Evolutionary conservation across 352 stramenopile species (phyloP).

Genomic region (Globisporangium cederbergense): DNA sequence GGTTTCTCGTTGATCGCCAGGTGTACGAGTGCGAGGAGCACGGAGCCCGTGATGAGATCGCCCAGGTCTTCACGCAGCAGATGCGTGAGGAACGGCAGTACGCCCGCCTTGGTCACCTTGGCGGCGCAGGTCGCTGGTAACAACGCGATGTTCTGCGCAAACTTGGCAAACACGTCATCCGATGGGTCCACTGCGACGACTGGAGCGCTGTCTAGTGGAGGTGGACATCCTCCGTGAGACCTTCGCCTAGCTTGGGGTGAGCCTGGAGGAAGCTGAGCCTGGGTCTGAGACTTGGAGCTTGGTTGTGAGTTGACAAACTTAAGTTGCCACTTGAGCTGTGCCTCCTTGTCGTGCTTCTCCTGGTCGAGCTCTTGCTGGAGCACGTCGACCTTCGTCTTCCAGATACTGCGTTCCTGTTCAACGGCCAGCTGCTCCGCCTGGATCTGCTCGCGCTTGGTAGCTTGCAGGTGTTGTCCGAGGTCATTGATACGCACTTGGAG

Average conservation of each 20-base stretch:
- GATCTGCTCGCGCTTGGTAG: slow-evolving; percentile 64
- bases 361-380: slow-evolving; percentile 50
- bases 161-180: slow-evolving; percentile 63
- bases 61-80: slow-evolving; percentile 51
- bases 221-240: background rate
- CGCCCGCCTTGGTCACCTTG: slow-evolving; percentile 44
- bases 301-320: slow-evolving; percentile 29
- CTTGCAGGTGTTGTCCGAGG: slow-evolving; percentile 46
- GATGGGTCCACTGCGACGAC: slow-evolving; percentile 24
- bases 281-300: slow-evolving; percentile 4
- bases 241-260: background rate
- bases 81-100: slow-evolving; percentile 61
- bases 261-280: background rate
- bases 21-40: slow-evolving; percentile 64
- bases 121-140: slow-evolving; percentile 43
- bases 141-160: slow-evolving; percentile 68
- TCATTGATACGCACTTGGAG: slow-evolving; percentile 56
- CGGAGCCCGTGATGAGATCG: slow-evolving; percentile 59
- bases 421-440: slow-evolving; percentile 43
- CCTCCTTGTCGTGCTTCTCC: slow-evolving; percentile 69
- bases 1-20: slow-evolving; percentile 55
- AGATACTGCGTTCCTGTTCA: slow-evolving; percentile 40
- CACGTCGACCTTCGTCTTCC: slow-evolving; percentile 32
- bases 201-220: background rate
- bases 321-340: slow-evolving; percentile 53